Evolutionary conservation across 768 basidiomycete genomes (phyloP).

Genomic region (Macrolepiota dolichaula): DNA sequence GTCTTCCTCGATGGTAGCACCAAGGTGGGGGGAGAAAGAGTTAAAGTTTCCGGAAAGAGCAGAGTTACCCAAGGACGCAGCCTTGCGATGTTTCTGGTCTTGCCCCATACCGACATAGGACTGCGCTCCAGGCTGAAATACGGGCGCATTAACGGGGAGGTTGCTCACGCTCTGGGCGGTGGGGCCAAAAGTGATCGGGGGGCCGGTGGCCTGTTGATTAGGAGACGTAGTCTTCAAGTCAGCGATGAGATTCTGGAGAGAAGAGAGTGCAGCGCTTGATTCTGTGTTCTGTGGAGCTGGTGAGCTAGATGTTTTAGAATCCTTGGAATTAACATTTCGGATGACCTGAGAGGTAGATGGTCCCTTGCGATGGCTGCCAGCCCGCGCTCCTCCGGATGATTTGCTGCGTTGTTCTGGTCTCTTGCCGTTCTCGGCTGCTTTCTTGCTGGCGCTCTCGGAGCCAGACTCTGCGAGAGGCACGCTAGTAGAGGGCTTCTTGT

Average conservation of each 20-base stretch:
- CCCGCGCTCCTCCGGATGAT: conserved; percentile 41
- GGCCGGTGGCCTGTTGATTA: conserved; percentile 42
- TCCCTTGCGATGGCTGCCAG: conserved; percentile 50
- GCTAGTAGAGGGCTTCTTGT: conserved; percentile 51
- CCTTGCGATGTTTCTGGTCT: conserved; percentile 78
- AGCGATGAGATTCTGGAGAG: conserved; percentile 90
- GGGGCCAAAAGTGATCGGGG: conserved; percentile 41
- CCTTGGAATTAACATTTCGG: conserved; percentile 40
- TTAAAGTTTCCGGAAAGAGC: conserved; percentile 59
- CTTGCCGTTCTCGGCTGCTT: conserved; percentile 52
- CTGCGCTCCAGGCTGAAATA: conserved; percentile 69
- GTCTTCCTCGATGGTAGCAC: conserved; percentile 79
- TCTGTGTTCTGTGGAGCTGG: conserved; percentile 57
- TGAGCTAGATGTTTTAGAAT: conserved; percentile 30
- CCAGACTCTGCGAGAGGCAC: conserved; percentile 57
- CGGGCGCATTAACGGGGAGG: conserved; percentile 63
- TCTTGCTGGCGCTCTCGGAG: conserved; percentile 66
- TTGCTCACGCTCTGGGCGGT: conserved; percentile 50
- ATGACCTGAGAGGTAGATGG: conserved; percentile 57
- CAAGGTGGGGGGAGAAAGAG: conserved; percentile 76
- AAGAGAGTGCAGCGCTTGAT: conserved; percentile 78
- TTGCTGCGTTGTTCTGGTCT: conserved; percentile 38
- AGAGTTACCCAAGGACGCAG: conserved; percentile 64
- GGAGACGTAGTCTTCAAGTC: conserved; percentile 88
- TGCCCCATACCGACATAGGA: conserved; percentile 18